Percentiles rank a stretch among this genome's conserved stretches.
Conservation (phyloP, 176 grass and related monocot genomes). For the Oryza punctata region DNA sequence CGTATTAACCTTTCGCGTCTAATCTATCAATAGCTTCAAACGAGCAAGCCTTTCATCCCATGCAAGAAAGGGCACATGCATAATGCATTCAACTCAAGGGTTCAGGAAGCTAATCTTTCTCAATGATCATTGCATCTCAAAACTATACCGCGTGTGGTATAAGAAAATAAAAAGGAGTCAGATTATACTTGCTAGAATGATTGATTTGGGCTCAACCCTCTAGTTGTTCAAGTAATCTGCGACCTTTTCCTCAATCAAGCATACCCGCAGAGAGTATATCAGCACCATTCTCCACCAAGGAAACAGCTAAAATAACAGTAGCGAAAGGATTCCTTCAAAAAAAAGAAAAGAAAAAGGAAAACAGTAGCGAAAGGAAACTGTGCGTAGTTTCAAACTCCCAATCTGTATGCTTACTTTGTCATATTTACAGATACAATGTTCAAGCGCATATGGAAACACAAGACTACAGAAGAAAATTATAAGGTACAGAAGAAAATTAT, state of each 20-base stretch:
- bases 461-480: constrained; percentile 5
- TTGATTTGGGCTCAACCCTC: not conserved
- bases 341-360: not conserved
- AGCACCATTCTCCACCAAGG: not conserved
- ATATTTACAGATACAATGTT: constrained; percentile 28
- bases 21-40: too few relatives aligned
- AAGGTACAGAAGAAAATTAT: constrained; percentile 19
- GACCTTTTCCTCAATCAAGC: not conserved
- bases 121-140: not conserved
- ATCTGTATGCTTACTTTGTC: not conserved
- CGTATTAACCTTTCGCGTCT: too few relatives aligned
- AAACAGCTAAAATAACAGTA: not conserved
- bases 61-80: too few relatives aligned
- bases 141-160: not conserved
- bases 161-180: not conserved
- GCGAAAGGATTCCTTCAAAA: not conserved
- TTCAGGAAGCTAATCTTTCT: not conserved
- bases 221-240: not conserved
- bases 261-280: not conserved
- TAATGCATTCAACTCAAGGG: not conserved
- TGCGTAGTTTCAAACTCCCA: constrained; percentile 16
- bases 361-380: not conserved
- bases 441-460: constrained; percentile 19
- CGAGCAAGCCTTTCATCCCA: too few relatives aligned
- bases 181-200: not conserved